Conservation (phyloP, 345 rosid species). For the Durio zibethinus region DNA sequence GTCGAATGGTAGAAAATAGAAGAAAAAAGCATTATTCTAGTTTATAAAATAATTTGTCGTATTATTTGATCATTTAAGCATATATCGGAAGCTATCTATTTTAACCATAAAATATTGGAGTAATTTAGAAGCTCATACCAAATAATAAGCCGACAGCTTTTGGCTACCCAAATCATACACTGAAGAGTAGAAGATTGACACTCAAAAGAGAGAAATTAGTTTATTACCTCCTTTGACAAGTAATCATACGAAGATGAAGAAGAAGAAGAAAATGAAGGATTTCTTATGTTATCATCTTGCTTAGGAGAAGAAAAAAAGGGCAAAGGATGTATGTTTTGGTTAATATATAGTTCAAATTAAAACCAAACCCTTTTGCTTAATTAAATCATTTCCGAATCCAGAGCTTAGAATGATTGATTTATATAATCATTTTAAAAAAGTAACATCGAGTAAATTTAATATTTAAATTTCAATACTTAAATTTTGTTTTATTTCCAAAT, state of each 20-base stretch:
- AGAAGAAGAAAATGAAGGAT: neutral
- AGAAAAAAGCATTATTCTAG: too few relatives aligned
- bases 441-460: too few relatives aligned
- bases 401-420: too few relatives aligned
- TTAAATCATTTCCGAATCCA: too few relatives aligned
- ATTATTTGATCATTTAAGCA: neutral
- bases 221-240: constrained; percentile 12
- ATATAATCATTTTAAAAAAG: too few relatives aligned
- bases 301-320: neutral
- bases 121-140: neutral
- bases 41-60: neutral
- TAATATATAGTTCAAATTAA: constrained; percentile 1
- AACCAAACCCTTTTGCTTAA: neutral
- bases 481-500: too few relatives aligned
- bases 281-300: neutral
- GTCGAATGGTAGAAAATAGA: too few relatives aligned
- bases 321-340: neutral
- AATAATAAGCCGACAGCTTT: neutral
- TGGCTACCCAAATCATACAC: neutral
- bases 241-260: neutral
- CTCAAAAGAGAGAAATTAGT: constrained; percentile 2
- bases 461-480: too few relatives aligned
- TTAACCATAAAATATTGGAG: neutral
- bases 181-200: neutral
- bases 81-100: neutral